Base-by-base conservation (phyloP, 1,284 basidiomycete species). In the Irpex lacteus region DNA sequence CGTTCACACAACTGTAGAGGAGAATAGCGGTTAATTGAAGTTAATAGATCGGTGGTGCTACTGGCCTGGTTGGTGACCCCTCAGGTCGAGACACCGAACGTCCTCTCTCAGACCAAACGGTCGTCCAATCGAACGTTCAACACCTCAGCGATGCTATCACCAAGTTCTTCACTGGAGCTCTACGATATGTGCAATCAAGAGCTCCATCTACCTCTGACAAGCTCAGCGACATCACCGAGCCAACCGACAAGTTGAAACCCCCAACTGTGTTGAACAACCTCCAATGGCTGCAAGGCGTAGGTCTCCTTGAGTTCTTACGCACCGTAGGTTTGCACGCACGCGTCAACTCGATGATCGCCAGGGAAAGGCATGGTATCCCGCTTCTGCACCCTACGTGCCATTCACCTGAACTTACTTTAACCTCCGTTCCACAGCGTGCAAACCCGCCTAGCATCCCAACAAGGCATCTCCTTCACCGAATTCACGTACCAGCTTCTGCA, bases 401-500 rank as follows among this genome's bases (percentile, higher is more conserved):
- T 15, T 56, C 19, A 19, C 15, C 34, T 32, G 18, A 18, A 18
- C 7, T 54, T n/a, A 21, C 26, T 13, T 37, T 60, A 13, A 36
- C 52, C 9, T 55, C 54, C 19, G 15, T 59, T 54, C n/a, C 34
- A 32, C 70, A 97, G 95, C 68, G 96, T 98, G 34, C 91, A 90
- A 69, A 85, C 86, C n/a, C 90, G 96, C 36, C 82, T 98, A 59
- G 82, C 84, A 4, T 88, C 90, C 0, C 85, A 89, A 65, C 84
- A 88, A 68, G 91, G 97, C 34, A 90, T 99, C 68, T 97, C 95
- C 9, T 99, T 98, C 80, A 96, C 96, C 18, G 98, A 99, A 74
- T 98, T 99, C 78, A 90, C 91, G 4, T 99, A 99, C 75, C 97
- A 99, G 74, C 88, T 99, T 26, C 83, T 99, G 9, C 98, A 99